These are phyloP conservation scores for Neospora caninum DNA, from an alignment of 169 alveolate genomes.

Conservation along the genomic window DNA sequence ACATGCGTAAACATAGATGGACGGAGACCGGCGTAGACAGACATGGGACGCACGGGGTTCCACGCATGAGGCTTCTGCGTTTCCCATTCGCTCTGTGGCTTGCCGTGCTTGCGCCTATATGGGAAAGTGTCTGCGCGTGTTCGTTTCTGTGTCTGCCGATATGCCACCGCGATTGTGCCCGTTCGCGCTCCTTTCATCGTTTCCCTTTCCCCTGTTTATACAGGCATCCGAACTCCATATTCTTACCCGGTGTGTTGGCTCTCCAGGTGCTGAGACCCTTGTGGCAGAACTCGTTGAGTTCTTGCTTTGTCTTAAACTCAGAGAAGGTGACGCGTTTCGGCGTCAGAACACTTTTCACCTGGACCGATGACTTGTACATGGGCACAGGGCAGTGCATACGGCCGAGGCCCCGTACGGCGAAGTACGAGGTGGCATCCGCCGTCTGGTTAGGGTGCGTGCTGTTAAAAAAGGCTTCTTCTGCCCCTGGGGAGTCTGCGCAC, in stretches of 20 bases:
- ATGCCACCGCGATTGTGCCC: too few relatives aligned
- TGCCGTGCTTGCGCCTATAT: too few relatives aligned
- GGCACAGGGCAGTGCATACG: constrained; percentile 32
- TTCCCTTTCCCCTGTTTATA: too few relatives aligned
- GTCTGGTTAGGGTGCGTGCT: background rate
- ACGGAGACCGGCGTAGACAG: too few relatives aligned
- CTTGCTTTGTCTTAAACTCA: background rate
- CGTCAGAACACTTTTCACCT: background rate
- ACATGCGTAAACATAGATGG: too few relatives aligned
- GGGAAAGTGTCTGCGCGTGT: too few relatives aligned
- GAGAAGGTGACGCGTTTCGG: background rate
- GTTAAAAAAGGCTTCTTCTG: background rate
- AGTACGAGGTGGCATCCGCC: background rate
- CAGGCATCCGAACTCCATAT: background rate
- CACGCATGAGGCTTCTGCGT: too few relatives aligned
- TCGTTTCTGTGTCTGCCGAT: too few relatives aligned
- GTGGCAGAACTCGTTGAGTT: background rate
- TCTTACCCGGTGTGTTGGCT: background rate
- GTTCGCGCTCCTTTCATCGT: too few relatives aligned
- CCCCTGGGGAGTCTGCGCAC: background rate
- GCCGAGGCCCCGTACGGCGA: constrained; percentile 2
- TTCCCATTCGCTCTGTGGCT: too few relatives aligned
- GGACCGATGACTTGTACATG: background rate
- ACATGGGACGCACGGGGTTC: too few relatives aligned
- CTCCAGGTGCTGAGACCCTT: background rate